Evolutionary conservation across 2,329 filamentous ascomycete genomes (phyloP).

Genomic region (Hypoxylon sp.): DNA sequence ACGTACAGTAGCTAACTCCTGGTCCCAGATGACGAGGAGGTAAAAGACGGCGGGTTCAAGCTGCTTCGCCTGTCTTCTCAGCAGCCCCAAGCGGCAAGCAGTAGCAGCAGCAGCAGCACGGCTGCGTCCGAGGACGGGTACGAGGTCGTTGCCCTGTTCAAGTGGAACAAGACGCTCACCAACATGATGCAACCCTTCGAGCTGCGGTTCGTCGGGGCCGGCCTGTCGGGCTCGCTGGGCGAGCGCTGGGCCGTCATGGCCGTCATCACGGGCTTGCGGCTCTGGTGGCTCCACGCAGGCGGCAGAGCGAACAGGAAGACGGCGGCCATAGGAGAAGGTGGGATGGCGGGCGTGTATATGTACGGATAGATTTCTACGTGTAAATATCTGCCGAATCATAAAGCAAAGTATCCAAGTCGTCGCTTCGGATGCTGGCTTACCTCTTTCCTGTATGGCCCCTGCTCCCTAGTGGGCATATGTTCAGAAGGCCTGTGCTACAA

Average conservation of each 20-base stretch:
- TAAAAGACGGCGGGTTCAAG: constrained; percentile 6
- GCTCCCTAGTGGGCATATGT: too few relatives aligned
- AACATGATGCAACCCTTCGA: constrained; percentile 24
- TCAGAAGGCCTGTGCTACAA: too few relatives aligned
- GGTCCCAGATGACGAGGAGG: not conserved
- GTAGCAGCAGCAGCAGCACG: not conserved
- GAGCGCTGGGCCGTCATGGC: constrained; percentile 20
- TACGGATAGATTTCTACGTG: not conserved
- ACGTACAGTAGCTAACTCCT: too few relatives aligned
- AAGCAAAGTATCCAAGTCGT: too few relatives aligned
- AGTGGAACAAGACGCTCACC: constrained; percentile 11
- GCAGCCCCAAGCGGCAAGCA: not conserved
- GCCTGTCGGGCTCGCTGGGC: constrained; percentile 7
- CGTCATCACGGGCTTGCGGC: constrained; percentile 16
- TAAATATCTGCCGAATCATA: too few relatives aligned
- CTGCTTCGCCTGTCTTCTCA: constrained; percentile 2
- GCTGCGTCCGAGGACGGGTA: not conserved
- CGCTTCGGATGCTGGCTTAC: too few relatives aligned
- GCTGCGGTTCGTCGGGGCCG: constrained; percentile 10
- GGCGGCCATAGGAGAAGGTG: not conserved
- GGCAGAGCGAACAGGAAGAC: constrained; percentile 4
- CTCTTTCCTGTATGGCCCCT: too few relatives aligned
- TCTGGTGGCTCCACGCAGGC: constrained; percentile 20
- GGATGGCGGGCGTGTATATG: not conserved
- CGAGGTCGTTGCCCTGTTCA: constrained; percentile 17